Evolutionary conservation across 2,329 filamentous ascomycete species (phyloP).

Genomic region (Mycosphaerella sp.): DNA sequence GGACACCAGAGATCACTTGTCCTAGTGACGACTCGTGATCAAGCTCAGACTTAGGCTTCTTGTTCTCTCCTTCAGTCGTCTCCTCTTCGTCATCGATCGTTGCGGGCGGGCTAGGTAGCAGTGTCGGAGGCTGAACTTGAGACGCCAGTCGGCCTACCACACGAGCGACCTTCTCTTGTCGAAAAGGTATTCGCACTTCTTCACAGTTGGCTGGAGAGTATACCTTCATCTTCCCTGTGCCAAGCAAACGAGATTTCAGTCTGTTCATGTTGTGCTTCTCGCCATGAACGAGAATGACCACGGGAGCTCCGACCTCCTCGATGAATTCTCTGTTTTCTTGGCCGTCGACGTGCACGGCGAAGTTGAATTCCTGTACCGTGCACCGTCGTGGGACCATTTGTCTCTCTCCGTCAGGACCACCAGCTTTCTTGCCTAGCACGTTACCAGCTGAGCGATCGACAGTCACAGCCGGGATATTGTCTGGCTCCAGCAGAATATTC

Average conservation of each 20-base stretch:
- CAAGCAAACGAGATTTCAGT: conserved; percentile 86
- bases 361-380: conserved; percentile 89
- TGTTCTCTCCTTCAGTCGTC: conserved; percentile 23
- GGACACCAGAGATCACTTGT: conserved; percentile 73
- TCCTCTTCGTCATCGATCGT: conserved; percentile 41
- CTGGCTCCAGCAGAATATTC: conserved; percentile 88
- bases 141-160: conserved; percentile 85
- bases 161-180: conserved; percentile 88
- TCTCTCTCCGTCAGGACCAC: conserved; percentile 62
- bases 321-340: conserved; percentile 96
- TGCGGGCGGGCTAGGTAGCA: conserved; percentile 31
- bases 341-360: conserved; percentile 94
- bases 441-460: conserved; percentile 39
- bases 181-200: conserved; percentile 90
- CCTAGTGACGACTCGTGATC: conserved; percentile 40
- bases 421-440: conserved; percentile 28
- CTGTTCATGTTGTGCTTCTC: conserved; percentile 99
- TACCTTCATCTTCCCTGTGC: conserved; percentile 85
- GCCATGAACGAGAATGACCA: conserved; percentile 94
- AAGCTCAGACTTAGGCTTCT: conserved; percentile 35
- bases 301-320: conserved; percentile 82
- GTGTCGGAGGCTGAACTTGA: conserved; percentile 62
- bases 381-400: conserved; percentile 88
- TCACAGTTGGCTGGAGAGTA: conserved; percentile 93
- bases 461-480: conserved; percentile 92